Conservation (phyloP, 2,329 filamentous ascomycete species). For the Epichloe bromicola region DNA sequence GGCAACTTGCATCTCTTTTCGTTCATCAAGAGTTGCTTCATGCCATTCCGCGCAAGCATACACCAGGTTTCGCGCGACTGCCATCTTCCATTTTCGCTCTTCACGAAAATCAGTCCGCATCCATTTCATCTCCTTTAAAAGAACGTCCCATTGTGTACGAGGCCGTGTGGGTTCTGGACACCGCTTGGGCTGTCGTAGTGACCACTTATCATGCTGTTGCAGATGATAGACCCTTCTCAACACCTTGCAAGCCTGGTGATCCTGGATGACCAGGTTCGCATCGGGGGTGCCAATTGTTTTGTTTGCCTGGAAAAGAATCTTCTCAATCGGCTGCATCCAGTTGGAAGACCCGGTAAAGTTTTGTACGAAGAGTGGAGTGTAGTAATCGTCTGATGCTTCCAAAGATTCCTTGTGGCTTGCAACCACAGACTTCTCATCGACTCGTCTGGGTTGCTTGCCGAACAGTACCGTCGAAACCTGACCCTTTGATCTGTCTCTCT, state of each 20-base stretch:
- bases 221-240: slow-evolving; percentile 78
- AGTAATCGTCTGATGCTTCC: slow-evolving; percentile 47
- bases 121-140: slow-evolving; percentile 91
- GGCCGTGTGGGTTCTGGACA: slow-evolving; percentile 68
- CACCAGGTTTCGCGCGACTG: slow-evolving; percentile 67
- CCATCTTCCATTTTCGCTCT: slow-evolving; percentile 86
- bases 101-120: slow-evolving; percentile 94
- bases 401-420: slow-evolving; percentile 26
- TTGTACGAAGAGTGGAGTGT: slow-evolving; percentile 48
- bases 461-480: slow-evolving; percentile 68
- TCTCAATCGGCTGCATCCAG: slow-evolving; percentile 52
- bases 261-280: slow-evolving; percentile 68
- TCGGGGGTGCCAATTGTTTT: slow-evolving; percentile 85
- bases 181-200: slow-evolving; percentile 75
- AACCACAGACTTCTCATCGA: slow-evolving; percentile 33
- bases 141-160: slow-evolving; percentile 69
- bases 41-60: slow-evolving; percentile 77
- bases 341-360: slow-evolving; percentile 40
- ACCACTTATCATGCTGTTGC: slow-evolving; percentile 88
- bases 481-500: slow-evolving; percentile 46
- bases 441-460: slow-evolving; percentile 47
- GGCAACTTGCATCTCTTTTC: slow-evolving; percentile 55
- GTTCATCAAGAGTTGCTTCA: slow-evolving; percentile 47
- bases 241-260: slow-evolving; percentile 78
- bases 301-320: slow-evolving; percentile 67